Conservation (phyloP, 2,329 filamentous ascomycete genomes). For the Dactylellina drechsleri region DNA sequence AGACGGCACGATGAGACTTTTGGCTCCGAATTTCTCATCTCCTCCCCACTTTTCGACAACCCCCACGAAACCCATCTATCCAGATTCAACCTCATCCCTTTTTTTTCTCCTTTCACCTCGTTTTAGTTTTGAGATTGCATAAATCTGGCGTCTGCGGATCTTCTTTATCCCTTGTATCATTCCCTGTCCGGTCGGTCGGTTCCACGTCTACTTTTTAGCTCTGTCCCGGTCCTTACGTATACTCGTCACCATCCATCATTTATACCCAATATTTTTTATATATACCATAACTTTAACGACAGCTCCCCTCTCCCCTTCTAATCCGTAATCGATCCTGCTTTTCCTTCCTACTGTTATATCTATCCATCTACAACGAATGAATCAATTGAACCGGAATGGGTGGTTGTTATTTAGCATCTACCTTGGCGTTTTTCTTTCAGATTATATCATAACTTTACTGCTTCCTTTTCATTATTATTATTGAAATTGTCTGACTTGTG, state of each 20-base stretch:
- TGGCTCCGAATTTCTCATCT: conserved; percentile 22
- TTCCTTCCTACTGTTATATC: neutral
- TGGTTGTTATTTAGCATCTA: too few species aligned
- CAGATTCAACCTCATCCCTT: neutral
- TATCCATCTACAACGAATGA: neutral
- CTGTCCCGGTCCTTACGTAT: neutral
- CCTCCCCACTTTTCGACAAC: neutral
- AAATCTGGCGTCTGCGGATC: conserved; percentile 35
- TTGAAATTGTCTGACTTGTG: too few species aligned
- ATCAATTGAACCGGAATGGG: too few species aligned
- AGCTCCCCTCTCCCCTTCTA: neutral
- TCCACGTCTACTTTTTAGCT: conserved; percentile 3
- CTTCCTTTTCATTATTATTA: too few species aligned
- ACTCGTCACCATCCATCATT: too few species aligned
- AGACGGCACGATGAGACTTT: conserved; percentile 33
- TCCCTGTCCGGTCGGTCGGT: conserved; percentile 9
- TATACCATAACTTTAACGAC: neutral
- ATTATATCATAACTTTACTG: too few species aligned
- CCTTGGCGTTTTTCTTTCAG: too few species aligned
- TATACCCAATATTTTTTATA: neutral
- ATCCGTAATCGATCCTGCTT: neutral
- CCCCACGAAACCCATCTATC: neutral
- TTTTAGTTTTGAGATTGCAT: conserved; percentile 29
- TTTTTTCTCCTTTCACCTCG: neutral
- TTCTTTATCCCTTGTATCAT: conserved; percentile 14